Evolutionary conservation across 2,329 filamentous ascomycete genomes (phyloP).

Genomic region (Colletotrichum destructivum): DNA sequence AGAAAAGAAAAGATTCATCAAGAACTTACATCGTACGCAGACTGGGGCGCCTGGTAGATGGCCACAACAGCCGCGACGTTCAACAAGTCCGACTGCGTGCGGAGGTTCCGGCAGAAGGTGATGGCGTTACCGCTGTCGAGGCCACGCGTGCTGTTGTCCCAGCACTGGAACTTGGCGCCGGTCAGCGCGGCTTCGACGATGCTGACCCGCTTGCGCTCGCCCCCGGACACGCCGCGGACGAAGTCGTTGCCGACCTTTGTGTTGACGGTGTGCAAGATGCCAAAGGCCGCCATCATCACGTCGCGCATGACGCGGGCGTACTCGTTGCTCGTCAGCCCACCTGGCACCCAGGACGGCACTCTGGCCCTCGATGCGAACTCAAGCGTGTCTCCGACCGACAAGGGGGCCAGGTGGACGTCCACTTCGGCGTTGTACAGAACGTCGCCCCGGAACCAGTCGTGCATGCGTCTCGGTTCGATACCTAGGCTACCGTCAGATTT

Average conservation of each 20-base stretch:
- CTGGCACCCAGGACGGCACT: constrained; percentile 62
- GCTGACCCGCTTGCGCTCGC: constrained; percentile 59
- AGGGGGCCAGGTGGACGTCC: constrained; percentile 73
- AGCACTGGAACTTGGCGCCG: constrained; percentile 47
- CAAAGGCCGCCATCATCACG: constrained; percentile 66
- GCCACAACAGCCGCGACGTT: constrained; percentile 41
- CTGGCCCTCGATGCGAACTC: constrained; percentile 72
- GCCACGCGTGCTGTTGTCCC: constrained; percentile 52
- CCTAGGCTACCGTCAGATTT: not conserved
- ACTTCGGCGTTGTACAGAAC: constrained; percentile 78
- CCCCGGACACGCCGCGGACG: constrained; percentile 43
- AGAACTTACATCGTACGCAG: constrained; percentile 42
- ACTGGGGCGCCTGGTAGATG: constrained; percentile 44
- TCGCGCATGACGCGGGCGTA: constrained; percentile 66
- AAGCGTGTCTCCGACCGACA: constrained; percentile 74
- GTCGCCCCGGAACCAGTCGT: constrained; percentile 65
- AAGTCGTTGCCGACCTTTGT: constrained; percentile 44
- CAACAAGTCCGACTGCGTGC: constrained; percentile 57
- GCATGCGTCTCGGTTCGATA: constrained; percentile 41
- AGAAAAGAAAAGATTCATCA: not conserved
- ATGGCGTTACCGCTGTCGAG: constrained; percentile 63
- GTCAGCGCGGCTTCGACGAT: constrained; percentile 45
- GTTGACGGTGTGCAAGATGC: constrained; percentile 43
- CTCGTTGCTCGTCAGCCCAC: constrained; percentile 58
- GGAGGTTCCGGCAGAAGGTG: constrained; percentile 67